A percentile compares a stretch with the other conserved stretches of the same genome.
Conservation (phyloP, 805 yeast genomes). For the Tetrapisispora nanseiensis region DNA sequence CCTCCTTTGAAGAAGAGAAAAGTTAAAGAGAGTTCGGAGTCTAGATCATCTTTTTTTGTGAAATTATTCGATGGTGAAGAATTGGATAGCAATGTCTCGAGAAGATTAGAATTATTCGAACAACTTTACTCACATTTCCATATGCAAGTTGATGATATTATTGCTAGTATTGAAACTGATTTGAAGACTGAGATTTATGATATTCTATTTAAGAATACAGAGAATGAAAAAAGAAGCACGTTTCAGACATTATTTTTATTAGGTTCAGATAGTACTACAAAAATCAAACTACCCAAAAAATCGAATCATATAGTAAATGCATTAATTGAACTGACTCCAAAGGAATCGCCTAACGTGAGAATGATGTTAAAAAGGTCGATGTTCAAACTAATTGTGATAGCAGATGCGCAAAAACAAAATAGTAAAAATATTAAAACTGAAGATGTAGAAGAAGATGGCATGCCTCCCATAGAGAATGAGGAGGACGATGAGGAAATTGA, state of each 20-base stretch:
- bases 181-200: constrained; percentile 28
- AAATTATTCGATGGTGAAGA: constrained; percentile 37
- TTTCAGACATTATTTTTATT: constrained; percentile 33
- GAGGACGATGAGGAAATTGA: constrained; percentile 5
- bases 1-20: constrained; percentile 12
- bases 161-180: constrained; percentile 28
- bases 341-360: constrained; percentile 31
- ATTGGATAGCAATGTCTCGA: constrained; percentile 28
- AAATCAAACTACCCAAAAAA: constrained; percentile 27
- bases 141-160: constrained; percentile 22
- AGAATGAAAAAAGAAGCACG: constrained; percentile 2
- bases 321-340: constrained; percentile 30
- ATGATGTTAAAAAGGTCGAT: constrained; percentile 30
- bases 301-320: constrained; percentile 14
- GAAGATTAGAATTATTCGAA: constrained; percentile 35
- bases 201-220: constrained; percentile 11
- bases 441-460: constrained; percentile 3
- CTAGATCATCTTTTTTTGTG: constrained; percentile 30
- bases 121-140: constrained; percentile 28
- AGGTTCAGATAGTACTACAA: constrained; percentile 37
- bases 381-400: constrained; percentile 23
- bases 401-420: constrained; percentile 12
- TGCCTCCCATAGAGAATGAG: constrained; percentile 7
- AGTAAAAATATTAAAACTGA: neutral
- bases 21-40: constrained; percentile 4